A percentile compares a stretch with the other conserved stretches of the same genome.
phyloP scores from a whole-genome alignment of 2,329 filamentous ascomycete species.

The Epichloe brachyelytri region DNA sequence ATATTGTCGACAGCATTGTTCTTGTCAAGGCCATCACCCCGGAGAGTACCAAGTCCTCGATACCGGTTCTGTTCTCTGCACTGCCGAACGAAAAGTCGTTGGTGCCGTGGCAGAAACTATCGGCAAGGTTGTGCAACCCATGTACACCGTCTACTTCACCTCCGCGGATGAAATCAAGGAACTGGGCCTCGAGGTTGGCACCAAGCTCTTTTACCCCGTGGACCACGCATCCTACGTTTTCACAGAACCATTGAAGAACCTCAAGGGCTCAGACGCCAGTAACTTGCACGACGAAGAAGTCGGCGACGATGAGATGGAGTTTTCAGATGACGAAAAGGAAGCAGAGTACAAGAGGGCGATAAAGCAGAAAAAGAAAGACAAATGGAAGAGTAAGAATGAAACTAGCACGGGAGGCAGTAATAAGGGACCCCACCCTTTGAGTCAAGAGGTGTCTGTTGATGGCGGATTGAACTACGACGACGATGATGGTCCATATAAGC shows the following conservation, averaged over 20 bases:
- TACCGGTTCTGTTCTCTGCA: constrained; percentile 70
- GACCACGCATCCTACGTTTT: constrained; percentile 74
- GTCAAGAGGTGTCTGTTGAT: constrained; percentile 25
- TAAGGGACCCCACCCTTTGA: constrained; percentile 26
- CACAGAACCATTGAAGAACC: constrained; percentile 62
- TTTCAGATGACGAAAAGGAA: constrained; percentile 93
- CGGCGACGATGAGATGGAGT: constrained; percentile 75
- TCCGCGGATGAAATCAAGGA: constrained; percentile 54
- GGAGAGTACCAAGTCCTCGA: constrained; percentile 81
- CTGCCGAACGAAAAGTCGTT: constrained; percentile 59
- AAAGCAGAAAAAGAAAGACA: constrained; percentile 52
- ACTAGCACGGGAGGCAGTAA: constrained; percentile 21
- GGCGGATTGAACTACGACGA: constrained; percentile 53
- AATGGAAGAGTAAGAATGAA: constrained; percentile 29
- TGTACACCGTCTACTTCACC: constrained; percentile 72
- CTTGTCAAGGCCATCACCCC: constrained; percentile 66
- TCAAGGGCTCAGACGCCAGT: constrained; percentile 87
- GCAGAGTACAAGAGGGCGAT: constrained; percentile 60
- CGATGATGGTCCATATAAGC: constrained; percentile 58
- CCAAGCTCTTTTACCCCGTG: constrained; percentile 66
- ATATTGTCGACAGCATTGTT: constrained; percentile 64
- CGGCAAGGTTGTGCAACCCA: constrained; percentile 71
- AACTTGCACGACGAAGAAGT: constrained; percentile 93
- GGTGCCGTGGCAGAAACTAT: constrained; percentile 77
- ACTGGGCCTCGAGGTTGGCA: constrained; percentile 54